Conservation (phyloP, 192 early-diverging fungal species). For the Entomortierella parvispora region DNA sequence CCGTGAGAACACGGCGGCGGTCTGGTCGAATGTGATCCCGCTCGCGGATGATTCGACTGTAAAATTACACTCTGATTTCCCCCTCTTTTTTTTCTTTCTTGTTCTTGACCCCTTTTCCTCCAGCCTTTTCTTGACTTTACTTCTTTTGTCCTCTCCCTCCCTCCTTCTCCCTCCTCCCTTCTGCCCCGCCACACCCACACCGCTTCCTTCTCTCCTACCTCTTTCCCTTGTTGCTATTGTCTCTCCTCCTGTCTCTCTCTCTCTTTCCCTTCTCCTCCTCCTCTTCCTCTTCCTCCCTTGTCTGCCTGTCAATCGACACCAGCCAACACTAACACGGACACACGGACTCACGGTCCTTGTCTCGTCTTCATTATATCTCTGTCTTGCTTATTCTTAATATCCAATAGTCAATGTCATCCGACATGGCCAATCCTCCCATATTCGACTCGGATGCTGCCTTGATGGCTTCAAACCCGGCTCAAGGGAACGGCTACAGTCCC, state of each 20-base stretch:
- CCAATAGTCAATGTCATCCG: slow-evolving; percentile 34
- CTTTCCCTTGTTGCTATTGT: slow-evolving; percentile 6
- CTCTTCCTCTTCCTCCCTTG: background rate
- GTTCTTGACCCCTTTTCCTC: background rate
- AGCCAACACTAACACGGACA: background rate
- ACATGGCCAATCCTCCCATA: slow-evolving; percentile 52
- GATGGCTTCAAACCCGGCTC: slow-evolving; percentile 26
- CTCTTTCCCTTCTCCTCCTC: background rate
- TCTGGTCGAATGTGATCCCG: too few relatives aligned
- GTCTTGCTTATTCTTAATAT: slow-evolving; percentile 5
- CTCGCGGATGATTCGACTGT: too few relatives aligned
- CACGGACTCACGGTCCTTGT: background rate
- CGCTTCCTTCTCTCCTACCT: background rate
- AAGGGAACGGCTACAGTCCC: slow-evolving; percentile 30
- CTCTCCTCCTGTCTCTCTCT: background rate
- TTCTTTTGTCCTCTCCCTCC: background rate
- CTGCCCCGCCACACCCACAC: background rate
- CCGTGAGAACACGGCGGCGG: too few relatives aligned
- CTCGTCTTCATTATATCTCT: slow-evolving; percentile 1
- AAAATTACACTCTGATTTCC: background rate
- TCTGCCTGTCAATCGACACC: background rate
- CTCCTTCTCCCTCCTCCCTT: background rate
- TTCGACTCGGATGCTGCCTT: slow-evolving; percentile 41
- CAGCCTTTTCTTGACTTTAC: too few relatives aligned
- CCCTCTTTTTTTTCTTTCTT: too few relatives aligned